Evolutionary conservation across 208 protist genomes (phyloP), one percentile per base, ranked within the genome.

Genomic region (Wallacemonas sp.): DNA sequence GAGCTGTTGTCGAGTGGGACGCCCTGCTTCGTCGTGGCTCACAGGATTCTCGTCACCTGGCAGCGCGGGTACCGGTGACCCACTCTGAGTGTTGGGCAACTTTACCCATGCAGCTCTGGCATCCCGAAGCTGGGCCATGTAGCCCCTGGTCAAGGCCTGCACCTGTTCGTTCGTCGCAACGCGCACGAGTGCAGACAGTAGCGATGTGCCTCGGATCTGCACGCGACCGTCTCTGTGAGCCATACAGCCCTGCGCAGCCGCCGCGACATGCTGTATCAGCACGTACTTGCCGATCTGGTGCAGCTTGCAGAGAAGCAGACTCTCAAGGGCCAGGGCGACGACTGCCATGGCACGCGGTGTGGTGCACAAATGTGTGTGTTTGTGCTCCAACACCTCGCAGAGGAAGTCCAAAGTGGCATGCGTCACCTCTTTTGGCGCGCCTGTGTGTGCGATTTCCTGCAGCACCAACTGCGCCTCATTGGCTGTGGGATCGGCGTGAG

Each of bases 271-370:
- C 63, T 75, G 45, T 75, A 93, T 91, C 34, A 80, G 49, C 12
- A 68, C 72, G 54, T 77, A 95, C 70, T 79, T 80, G 19, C 86
- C 90, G 66, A 95, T 85, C 53, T 84, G 86, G 70, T 93, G 90
- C 6, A 90, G 62, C 62, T 95, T 95, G 19, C 44, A 65, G 66
- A 90, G 81, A 9, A 91, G 53, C 4, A 90, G 41, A 15, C 70
- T 39, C 42, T 79, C 67, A 4, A 95, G 62, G 17, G 74, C 74
- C 11, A 47, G 60, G 22, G 72, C 80, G 14, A 90, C 56, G 39
- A 55, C 70, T 28, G 74, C 65, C 49, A 80, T 82, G 3, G 86
- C 79, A 14, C 80, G 75, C 2, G 75, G 70, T 1, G 76, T 76
- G 14, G 39, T 46, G 17, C 82, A 80, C 47, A 81, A 83, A 2